phyloP scores from a whole-genome alignment of 805 yeast genomes.

The Kodamaea neixiangensis region DNA sequence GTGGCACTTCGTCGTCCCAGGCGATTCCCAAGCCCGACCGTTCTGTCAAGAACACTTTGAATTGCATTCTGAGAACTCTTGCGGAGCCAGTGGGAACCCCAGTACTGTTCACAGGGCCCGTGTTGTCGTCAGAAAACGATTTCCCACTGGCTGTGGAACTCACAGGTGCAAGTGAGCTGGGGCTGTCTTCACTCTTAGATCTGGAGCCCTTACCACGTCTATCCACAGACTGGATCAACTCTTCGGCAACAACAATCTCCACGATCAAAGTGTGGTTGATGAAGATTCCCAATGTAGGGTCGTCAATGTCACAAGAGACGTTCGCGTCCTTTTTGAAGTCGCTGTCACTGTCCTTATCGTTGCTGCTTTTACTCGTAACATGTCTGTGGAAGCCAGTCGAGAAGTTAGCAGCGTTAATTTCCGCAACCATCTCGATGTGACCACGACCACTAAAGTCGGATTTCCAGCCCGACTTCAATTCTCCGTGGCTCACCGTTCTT shows the following conservation, averaged over 20 bases:
- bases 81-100: conserved; percentile 95
- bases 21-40: conserved; percentile 94
- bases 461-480: conserved; percentile 91
- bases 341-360: conserved; percentile 29
- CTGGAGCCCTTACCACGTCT: conserved; percentile 5
- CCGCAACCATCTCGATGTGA: conserved; percentile 74
- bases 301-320: conserved; percentile 78
- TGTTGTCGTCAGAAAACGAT: conserved; percentile 15
- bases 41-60: conserved; percentile 79
- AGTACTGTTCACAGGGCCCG: conserved; percentile 41
- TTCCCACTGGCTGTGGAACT: conserved; percentile 18
- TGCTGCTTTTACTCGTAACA: conserved; percentile 44
- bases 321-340: conserved; percentile 46
- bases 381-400: conserved; percentile 53
- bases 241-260: conserved; percentile 95
- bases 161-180: conserved; percentile 26
- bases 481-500: conserved; percentile 75
- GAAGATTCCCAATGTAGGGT: conserved; percentile 74
- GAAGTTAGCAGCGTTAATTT: conserved; percentile 59
- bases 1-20: conserved; percentile 99
- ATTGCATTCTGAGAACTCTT: conserved; percentile 91
- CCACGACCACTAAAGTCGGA: conserved; percentile 83
- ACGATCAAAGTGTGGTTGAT: conserved; percentile 77
- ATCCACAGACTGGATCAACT: conserved; percentile 49
- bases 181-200: not conserved